phyloP scores from a whole-genome alignment of 148 eudicot species.

The Rhododendron griersonianum region DNA sequence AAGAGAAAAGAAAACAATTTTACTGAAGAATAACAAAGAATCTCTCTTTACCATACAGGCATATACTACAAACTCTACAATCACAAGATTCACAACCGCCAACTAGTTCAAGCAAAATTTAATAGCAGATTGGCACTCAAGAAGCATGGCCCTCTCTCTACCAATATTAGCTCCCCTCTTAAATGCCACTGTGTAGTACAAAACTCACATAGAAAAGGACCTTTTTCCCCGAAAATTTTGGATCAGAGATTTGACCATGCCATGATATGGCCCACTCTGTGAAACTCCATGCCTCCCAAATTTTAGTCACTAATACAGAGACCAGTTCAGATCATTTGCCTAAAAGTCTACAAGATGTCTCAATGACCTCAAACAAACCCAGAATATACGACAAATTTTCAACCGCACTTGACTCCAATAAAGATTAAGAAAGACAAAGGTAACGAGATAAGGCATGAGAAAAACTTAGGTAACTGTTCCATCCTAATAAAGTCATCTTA shows the following conservation, averaged over 20 bases:
- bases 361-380: neutral
- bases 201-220: neutral
- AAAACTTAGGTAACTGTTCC: neutral
- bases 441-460: neutral
- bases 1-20: neutral
- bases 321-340: neutral
- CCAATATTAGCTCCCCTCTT: neutral
- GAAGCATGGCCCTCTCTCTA: neutral
- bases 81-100: neutral
- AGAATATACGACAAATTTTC: neutral
- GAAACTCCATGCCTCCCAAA: neutral
- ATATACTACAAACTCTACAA: neutral
- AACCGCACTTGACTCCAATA: neutral
- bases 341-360: neutral
- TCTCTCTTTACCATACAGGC: neutral
- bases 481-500: neutral
- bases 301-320: neutral
- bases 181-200: neutral
- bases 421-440: neutral
- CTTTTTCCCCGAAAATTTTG: neutral
- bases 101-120: constrained; percentile 4
- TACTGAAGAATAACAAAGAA: neutral
- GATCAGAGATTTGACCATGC: constrained; percentile 2
- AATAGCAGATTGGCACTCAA: neutral
- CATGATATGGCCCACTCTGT: neutral